Percentiles rank a stretch among this genome's conserved stretches.
Evolutionary conservation across 2,329 filamentous ascomycete species (phyloP).

Genomic region (Thelonectria discophora): DNA sequence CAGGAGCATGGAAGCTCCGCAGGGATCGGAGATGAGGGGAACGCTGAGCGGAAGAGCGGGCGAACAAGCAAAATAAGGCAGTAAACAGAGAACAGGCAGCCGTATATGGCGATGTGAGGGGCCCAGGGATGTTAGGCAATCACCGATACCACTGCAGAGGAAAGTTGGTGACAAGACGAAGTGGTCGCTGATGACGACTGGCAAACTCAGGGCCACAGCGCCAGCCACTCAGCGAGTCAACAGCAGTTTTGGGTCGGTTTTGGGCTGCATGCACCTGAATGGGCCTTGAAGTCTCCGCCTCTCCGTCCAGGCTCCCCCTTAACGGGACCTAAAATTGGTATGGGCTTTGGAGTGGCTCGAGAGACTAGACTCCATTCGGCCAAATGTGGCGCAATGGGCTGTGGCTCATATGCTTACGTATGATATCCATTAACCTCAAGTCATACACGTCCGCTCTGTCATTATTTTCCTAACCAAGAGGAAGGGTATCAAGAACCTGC

Average conservation of each 20-base stretch:
- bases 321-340: slow-evolving; percentile 6
- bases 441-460: not conserved
- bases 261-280: slow-evolving; percentile 9
- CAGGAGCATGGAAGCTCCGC: slow-evolving; percentile 41
- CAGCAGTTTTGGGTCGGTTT: slow-evolving; percentile 14
- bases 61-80: not conserved
- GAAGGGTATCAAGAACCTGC: slow-evolving; percentile 25
- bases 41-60: slow-evolving; percentile 5
- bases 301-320: not conserved
- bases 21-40: slow-evolving; percentile 22
- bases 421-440: not conserved
- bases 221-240: not conserved
- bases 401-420: not conserved
- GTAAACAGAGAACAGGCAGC: not conserved
- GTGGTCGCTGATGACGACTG: slow-evolving; percentile 1
- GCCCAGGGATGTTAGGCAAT: slow-evolving; percentile 3
- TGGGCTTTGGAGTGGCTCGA: slow-evolving; percentile 5
- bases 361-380: not conserved
- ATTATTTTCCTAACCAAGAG: slow-evolving; percentile 10
- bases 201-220: not conserved
- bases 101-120: slow-evolving; percentile 8
- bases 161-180: not conserved
- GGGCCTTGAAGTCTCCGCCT: not conserved
- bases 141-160: slow-evolving; percentile 2
- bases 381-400: not conserved